Conservation (phyloP, 306 rosid species). For the Vicia faba region DNA sequence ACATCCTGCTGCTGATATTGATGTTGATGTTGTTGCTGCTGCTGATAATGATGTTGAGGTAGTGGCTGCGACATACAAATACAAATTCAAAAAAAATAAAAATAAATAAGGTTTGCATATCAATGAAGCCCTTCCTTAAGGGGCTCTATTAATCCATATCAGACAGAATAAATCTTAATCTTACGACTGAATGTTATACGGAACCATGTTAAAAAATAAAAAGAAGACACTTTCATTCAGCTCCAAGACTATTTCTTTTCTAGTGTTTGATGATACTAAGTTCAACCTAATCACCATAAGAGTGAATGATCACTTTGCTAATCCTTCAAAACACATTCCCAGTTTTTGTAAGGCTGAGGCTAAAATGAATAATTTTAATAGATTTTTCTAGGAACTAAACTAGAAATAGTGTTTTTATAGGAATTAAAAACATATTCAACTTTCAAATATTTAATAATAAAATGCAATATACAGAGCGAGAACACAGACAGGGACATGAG, state of each 20-base stretch:
- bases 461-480: constrained; percentile 13
- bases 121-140: background rate
- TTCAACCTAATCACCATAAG: background rate
- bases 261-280: background rate
- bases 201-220: background rate
- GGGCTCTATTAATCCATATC: background rate
- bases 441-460: background rate
- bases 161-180: background rate
- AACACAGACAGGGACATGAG: constrained; percentile 15
- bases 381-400: background rate
- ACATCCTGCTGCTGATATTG: constrained; percentile 41
- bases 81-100: background rate
- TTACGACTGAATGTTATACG: background rate
- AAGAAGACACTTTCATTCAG: background rate
- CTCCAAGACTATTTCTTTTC: constrained; percentile 2
- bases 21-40: constrained; percentile 40
- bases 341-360: background rate
- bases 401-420: background rate
- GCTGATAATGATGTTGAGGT: constrained; percentile 40
- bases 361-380: background rate
- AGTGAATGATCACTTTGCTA: background rate
- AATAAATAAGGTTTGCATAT: background rate
- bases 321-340: background rate
- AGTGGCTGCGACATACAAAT: constrained; percentile 41
- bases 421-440: background rate